Base-by-base conservation (phyloP, 371 early-diverging fungal species). In the Caulochytrium protostelioides region DNA sequence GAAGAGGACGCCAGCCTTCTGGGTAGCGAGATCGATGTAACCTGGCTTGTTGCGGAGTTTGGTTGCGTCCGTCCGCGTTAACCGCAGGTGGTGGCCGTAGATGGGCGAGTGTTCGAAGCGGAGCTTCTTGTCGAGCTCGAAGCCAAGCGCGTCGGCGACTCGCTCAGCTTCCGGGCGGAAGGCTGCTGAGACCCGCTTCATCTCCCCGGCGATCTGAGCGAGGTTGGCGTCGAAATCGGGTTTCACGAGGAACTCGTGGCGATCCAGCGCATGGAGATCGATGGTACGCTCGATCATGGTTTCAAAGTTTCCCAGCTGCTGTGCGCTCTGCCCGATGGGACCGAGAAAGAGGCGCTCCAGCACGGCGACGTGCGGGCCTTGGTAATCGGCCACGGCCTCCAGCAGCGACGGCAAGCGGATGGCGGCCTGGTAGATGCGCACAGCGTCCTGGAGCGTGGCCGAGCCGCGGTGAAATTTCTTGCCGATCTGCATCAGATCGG, bases 201-300 rank as follows among this genome's bases (percentile, higher is more conserved):
- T 74, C 31, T 65, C 48, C 8, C 36, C 49, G 26, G 64, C 61
- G 19, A 79, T 54, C 15, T 62, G 84, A 74, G 51, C 17, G 20
- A 91, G 49, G 1, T 57, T 63, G 18, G 62, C 60, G 51, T 89
- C 82, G 49, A 78, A 79, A 23, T 79, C 77, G 0, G 91, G 57
- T 26, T 77, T 77, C 38, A 95, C 72, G n/a, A 79, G 50, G 43
- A 76, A 91, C 44, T 89, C 79, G 49, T 92, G 91, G 32, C 63
- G 51, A 23, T 85, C 85, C 0, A 75, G 66, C 2, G 83, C 79
- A 5, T 72, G 72, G 15, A 95, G 52, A 51, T 95, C 97, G 33
- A 95, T 72, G 0, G 84, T 83, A 0, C 75, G 72, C 39, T 85
- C 92, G 2, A 92, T 81, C 38, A 86, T 46, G 25, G 74, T 72